A percentile compares a stretch with the other conserved stretches of the same genome.
Conservation (phyloP, 371 early-diverging fungal species). For the Syncephalastrum racemosum region DNA sequence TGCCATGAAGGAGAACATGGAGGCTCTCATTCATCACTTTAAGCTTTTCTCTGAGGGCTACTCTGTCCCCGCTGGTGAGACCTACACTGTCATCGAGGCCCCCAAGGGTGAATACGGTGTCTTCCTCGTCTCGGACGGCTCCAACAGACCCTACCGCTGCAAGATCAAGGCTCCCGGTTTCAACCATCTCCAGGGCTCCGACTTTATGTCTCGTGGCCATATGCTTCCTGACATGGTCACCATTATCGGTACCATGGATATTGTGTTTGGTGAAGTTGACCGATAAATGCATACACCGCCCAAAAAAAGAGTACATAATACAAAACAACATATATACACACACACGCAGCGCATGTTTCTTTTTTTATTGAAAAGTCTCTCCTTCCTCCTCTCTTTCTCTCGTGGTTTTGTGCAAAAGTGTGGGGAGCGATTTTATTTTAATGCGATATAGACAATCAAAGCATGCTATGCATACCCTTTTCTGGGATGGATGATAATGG, state of each 20-base stretch:
- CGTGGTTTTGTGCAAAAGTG: background rate
- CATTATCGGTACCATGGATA: conserved; percentile 89
- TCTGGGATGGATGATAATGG: no score
- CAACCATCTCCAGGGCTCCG: conserved; percentile 89
- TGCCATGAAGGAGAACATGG: conserved; percentile 98
- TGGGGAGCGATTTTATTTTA: background rate
- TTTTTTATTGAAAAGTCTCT: background rate
- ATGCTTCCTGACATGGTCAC: conserved; percentile 95
- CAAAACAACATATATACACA: background rate
- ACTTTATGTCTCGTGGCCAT: conserved; percentile 88
- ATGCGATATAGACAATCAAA: no score
- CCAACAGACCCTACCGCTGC: conserved; percentile 95
- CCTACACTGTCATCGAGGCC: conserved; percentile 96
- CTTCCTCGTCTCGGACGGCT: conserved; percentile 85
- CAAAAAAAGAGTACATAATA: conserved; percentile 1
- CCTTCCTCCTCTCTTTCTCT: background rate
- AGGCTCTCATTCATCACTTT: conserved; percentile 97
- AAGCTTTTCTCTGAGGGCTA: conserved; percentile 97
- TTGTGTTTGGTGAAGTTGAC: conserved; percentile 94
- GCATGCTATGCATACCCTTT: no score
- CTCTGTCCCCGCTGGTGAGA: conserved; percentile 94
- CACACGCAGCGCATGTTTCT: background rate
- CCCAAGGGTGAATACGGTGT: conserved; percentile 98
- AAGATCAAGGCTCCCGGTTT: conserved; percentile 97
- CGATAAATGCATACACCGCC: conserved; percentile 47